These are phyloP conservation scores for Metarhizium album DNA, from an alignment of 2,329 filamentous ascomycete species.

Conservation along the genomic window DNA sequence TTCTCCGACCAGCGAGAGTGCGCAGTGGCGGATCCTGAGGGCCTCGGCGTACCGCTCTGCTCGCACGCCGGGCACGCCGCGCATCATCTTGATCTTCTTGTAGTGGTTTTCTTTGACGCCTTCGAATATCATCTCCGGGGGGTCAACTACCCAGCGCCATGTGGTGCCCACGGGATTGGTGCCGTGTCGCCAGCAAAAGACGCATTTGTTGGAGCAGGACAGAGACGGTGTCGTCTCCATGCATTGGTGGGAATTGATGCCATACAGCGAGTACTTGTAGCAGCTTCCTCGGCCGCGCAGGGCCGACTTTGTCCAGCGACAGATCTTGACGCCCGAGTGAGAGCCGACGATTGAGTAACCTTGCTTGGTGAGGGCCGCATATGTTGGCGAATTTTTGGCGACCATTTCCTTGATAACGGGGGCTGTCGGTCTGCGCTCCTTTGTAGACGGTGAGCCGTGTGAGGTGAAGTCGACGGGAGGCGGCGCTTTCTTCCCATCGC, in stretches of 20 bases:
- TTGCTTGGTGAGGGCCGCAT: slow-evolving; percentile 84
- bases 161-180: slow-evolving; percentile 95
- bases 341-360: slow-evolving; percentile 92
- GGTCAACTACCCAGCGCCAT: slow-evolving; percentile 93
- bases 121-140: slow-evolving; percentile 77
- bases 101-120: slow-evolving; percentile 90
- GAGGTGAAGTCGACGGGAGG: slow-evolving; percentile 85
- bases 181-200: slow-evolving; percentile 97
- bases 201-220: slow-evolving; percentile 95
- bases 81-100: slow-evolving; percentile 95
- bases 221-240: slow-evolving; percentile 97
- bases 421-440: slow-evolving; percentile 29
- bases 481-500: slow-evolving; percentile 26
- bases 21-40: slow-evolving; percentile 87
- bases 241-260: slow-evolving; percentile 90
- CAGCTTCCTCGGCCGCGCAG: slow-evolving; percentile 87
- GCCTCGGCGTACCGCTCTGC: slow-evolving; percentile 89
- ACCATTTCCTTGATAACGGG: slow-evolving; percentile 79
- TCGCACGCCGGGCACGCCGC: slow-evolving; percentile 83
- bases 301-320: slow-evolving; percentile 96
- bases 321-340: slow-evolving; percentile 95
- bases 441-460: slow-evolving; percentile 41
- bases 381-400: slow-evolving; percentile 78
- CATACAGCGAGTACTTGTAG: slow-evolving; percentile 97
- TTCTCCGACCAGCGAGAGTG: slow-evolving; percentile 83